These are phyloP conservation scores for Colletotrichum abscissum DNA, from an alignment of 2,329 filamentous ascomycete genomes.

Conservation along the genomic window DNA sequence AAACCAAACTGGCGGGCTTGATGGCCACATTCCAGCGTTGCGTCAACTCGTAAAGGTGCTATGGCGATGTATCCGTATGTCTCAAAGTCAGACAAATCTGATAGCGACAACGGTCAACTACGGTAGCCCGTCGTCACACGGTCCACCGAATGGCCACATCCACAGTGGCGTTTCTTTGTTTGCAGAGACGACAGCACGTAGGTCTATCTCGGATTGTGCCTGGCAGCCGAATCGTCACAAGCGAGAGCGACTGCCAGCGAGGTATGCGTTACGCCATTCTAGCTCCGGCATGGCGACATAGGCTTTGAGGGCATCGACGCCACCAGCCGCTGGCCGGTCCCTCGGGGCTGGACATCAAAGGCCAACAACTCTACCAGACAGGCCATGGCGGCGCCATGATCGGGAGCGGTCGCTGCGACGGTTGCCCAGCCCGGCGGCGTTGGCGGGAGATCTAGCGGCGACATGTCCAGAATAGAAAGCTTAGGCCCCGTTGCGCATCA, in stretches of 20 bases:
- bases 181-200: background rate
- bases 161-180: background rate
- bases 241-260: background rate
- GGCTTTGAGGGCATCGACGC: constrained; percentile 9
- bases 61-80: background rate
- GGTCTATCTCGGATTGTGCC: background rate
- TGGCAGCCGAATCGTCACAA: background rate
- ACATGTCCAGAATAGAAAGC: constrained; percentile 14
- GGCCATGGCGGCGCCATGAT: constrained; percentile 9
- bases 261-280: background rate
- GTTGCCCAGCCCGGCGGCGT: background rate
- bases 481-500: constrained; percentile 1
- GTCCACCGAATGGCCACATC: background rate
- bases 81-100: constrained; percentile 6
- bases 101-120: background rate
- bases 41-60: background rate
- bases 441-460: constrained; percentile 11
- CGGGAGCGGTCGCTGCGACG: constrained; percentile 1
- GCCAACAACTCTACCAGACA: constrained; percentile 1
- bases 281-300: constrained; percentile 1
- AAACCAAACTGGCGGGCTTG: background rate
- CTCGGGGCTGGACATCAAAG: background rate
- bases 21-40: background rate
- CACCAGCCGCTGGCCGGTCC: background rate
- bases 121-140: background rate